These are phyloP conservation scores for Amanita subjunquillea DNA, from an alignment of 768 basidiomycete genomes.

Conservation along the genomic window DNA sequence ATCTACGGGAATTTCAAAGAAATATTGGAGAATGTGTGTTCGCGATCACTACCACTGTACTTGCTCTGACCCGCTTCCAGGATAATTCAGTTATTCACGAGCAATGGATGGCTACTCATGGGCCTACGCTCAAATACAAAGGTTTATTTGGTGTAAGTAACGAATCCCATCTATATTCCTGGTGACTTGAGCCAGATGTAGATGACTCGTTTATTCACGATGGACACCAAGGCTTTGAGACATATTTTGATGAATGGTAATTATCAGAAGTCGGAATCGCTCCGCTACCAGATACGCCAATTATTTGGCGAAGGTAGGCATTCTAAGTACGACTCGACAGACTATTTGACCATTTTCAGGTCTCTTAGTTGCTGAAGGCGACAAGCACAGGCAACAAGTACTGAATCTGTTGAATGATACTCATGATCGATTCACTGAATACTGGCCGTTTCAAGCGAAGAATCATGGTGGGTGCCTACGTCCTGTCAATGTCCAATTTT, in stretches of 20 bases:
- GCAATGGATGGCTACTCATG: slow-evolving; percentile 40
- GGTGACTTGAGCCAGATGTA: slow-evolving; percentile 6
- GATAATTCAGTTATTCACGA: slow-evolving; percentile 29
- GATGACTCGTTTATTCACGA: slow-evolving; percentile 37
- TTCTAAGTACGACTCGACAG: not conserved
- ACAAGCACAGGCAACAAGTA: slow-evolving; percentile 37
- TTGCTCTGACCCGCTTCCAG: slow-evolving; percentile 10
- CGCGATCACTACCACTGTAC: not conserved
- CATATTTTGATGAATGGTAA: slow-evolving; percentile 51
- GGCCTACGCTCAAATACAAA: slow-evolving; percentile 33
- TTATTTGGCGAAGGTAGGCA: slow-evolving; percentile 32
- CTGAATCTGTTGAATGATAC: not conserved
- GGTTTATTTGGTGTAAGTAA: slow-evolving; percentile 33
- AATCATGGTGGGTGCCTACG: slow-evolving; percentile 25
- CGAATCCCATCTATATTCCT: not conserved
- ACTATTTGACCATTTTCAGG: slow-evolving; percentile 20
- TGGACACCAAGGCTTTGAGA: slow-evolving; percentile 51
- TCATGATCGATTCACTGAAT: not conserved
- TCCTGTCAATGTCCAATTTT: not conserved
- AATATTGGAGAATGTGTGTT: slow-evolving; percentile 30
- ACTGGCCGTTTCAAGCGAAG: slow-evolving; percentile 19
- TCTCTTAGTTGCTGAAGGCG: slow-evolving; percentile 38
- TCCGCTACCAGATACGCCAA: slow-evolving; percentile 24
- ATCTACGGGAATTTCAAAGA: slow-evolving; percentile 40
- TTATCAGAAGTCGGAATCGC: slow-evolving; percentile 44